Conservation (phyloP, 352 stramenopile genomes). For the Globisporangium alternatum region DNA sequence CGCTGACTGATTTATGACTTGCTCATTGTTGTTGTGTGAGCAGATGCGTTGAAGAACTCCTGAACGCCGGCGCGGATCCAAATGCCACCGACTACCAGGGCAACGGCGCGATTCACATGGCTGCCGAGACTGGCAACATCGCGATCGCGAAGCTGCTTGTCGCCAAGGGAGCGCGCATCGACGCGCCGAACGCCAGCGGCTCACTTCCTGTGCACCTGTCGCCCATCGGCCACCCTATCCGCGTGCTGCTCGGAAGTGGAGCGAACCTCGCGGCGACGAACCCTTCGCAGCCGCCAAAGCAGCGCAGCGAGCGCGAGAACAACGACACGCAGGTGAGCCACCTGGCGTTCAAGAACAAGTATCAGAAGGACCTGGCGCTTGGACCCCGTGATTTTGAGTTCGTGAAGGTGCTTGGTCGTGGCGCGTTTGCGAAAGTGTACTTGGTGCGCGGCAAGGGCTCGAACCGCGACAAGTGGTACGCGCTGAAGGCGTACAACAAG, state of each 20-base stretch:
- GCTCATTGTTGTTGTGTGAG: neutral
- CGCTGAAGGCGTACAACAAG: slow-evolving; percentile 88
- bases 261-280: slow-evolving; percentile 71
- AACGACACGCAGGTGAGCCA: slow-evolving; percentile 78
- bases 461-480: slow-evolving; percentile 86
- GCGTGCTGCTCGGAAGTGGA: slow-evolving; percentile 72
- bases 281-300: slow-evolving; percentile 58
- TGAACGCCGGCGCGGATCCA: slow-evolving; percentile 64
- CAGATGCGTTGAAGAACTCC: slow-evolving; percentile 72
- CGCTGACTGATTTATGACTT: neutral
- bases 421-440: slow-evolving; percentile 85
- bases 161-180: slow-evolving; percentile 64
- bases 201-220: slow-evolving; percentile 82
- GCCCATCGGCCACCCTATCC: slow-evolving; percentile 84
- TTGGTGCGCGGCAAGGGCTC: slow-evolving; percentile 79
- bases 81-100: slow-evolving; percentile 82
- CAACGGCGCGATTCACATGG: slow-evolving; percentile 83
- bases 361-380: slow-evolving; percentile 80
- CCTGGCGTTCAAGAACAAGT: slow-evolving; percentile 90
- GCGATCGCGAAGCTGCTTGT: slow-evolving; percentile 74
- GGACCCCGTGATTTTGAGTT: slow-evolving; percentile 86
- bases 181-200: slow-evolving; percentile 73
- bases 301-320: slow-evolving; percentile 48
- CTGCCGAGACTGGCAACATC: slow-evolving; percentile 76
- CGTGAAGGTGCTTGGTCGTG: slow-evolving; percentile 79